Conservation (phyloP, 306 rosid species). For the Dalbergia cultrata region DNA sequence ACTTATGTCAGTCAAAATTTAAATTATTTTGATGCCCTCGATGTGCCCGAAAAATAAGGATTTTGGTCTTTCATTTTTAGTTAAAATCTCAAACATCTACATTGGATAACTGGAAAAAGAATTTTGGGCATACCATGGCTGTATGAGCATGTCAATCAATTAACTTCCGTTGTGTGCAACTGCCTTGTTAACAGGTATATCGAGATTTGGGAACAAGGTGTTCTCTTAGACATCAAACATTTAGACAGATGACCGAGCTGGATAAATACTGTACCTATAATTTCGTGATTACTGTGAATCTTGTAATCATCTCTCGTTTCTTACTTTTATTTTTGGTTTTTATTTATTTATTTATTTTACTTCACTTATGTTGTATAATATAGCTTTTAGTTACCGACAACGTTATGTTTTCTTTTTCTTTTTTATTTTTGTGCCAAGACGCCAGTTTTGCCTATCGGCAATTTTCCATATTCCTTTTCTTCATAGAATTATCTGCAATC, state of each 20-base stretch:
- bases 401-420: not conserved
- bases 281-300: conserved; percentile 29
- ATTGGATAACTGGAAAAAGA: not conserved
- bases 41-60: conserved; percentile 9
- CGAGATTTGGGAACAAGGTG: conserved; percentile 82
- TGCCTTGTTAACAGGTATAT: conserved; percentile 58
- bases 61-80: conserved; percentile 4
- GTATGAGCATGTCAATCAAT: not conserved
- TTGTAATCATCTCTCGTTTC: not conserved
- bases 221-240: conserved; percentile 61
- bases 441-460: not conserved
- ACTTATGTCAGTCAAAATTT: not conserved
- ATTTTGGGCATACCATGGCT: not conserved
- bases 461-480: not conserved
- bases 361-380: conserved; percentile 35
- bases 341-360: not conserved
- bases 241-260: conserved; percentile 52
- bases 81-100: conserved; percentile 9
- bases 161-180: conserved; percentile 10
- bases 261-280: conserved; percentile 28
- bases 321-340: not conserved
- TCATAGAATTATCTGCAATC: not conserved
- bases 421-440: not conserved
- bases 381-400: not conserved
- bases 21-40: not conserved